Evolutionary conservation across 176 grass and related monocot species (phyloP).

Genomic region (Olyra latifolia): DNA sequence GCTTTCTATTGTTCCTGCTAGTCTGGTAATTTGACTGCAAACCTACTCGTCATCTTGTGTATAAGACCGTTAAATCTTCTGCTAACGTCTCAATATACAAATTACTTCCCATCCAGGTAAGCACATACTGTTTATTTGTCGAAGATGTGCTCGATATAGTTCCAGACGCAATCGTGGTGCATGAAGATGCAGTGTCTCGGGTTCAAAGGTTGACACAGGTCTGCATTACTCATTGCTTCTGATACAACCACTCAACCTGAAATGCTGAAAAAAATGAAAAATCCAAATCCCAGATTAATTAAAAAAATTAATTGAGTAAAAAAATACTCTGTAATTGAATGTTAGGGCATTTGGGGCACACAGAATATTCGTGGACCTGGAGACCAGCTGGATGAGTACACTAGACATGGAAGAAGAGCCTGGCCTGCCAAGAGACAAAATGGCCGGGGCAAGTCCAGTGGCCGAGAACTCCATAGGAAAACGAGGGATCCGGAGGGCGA

Average conservation of each 20-base stretch:
- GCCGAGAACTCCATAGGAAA: slow-evolving; percentile 45
- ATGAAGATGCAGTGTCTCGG: slow-evolving; percentile 76
- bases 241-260: neutral
- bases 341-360: slow-evolving; percentile 74
- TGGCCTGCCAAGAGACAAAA: slow-evolving; percentile 23
- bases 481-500: slow-evolving; percentile 44
- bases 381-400: slow-evolving; percentile 46
- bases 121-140: slow-evolving; percentile 79
- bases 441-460: slow-evolving; percentile 23
- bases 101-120: slow-evolving; percentile 56
- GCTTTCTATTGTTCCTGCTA: slow-evolving; percentile 74
- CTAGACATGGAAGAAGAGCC: slow-evolving; percentile 40
- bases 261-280: neutral
- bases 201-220: slow-evolving; percentile 96
- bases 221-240: slow-evolving; percentile 11
- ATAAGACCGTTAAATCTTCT: neutral
- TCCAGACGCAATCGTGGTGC: slow-evolving; percentile 72
- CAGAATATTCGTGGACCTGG: slow-evolving; percentile 48
- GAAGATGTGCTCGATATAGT: slow-evolving; percentile 87
- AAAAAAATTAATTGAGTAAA: neutral
- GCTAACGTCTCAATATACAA: neutral
- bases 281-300: neutral
- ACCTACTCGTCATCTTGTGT: neutral
- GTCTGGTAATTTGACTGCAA: slow-evolving; percentile 57
- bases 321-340: slow-evolving; percentile 13